phyloP scores from a whole-genome alignment of 805 yeast species.

The Candida arabinofermentans region DNA sequence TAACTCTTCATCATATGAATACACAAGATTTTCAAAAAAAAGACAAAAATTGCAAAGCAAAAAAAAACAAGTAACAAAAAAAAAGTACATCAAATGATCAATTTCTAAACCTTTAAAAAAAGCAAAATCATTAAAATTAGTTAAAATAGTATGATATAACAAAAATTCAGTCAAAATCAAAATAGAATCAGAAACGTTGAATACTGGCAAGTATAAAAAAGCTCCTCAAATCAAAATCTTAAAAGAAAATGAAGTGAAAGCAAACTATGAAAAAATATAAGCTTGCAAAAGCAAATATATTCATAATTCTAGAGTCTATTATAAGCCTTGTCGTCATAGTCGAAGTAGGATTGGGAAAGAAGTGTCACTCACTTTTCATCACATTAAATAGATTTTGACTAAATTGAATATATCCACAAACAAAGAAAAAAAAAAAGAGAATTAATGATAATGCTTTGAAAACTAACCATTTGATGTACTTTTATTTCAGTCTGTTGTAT shows the following conservation, averaged over 20 bases:
- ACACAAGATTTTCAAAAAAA: background rate
- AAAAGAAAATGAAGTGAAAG: slow-evolving; percentile 32
- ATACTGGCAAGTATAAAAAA: slow-evolving; percentile 82
- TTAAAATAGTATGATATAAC: background rate
- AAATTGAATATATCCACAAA: background rate
- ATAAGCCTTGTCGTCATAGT: slow-evolving; percentile 88
- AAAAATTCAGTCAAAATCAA: background rate
- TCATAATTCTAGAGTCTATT: slow-evolving; percentile 35
- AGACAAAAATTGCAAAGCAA: background rate
- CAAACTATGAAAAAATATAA: slow-evolving; percentile 29
- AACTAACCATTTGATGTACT: slow-evolving; percentile 3
- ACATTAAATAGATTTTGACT: slow-evolving; percentile 7
- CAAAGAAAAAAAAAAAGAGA: background rate
- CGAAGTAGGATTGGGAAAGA: slow-evolving; percentile 91
- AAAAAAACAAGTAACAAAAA: slow-evolving; percentile 4
- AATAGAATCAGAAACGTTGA: slow-evolving; percentile 58
- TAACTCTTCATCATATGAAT: slow-evolving; percentile 65
- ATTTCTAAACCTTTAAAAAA: slow-evolving; percentile 4
- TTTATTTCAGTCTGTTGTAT: background rate
- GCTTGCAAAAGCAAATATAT: slow-evolving; percentile 27
- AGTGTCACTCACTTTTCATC: slow-evolving; percentile 50
- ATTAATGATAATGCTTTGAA: background rate
- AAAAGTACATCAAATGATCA: slow-evolving; percentile 5
- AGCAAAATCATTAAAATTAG: background rate
- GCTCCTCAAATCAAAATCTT: slow-evolving; percentile 40